Evolutionary conservation across 1,139 yeast genomes (phyloP).

Genomic region (Protomyces inundatus): DNA sequence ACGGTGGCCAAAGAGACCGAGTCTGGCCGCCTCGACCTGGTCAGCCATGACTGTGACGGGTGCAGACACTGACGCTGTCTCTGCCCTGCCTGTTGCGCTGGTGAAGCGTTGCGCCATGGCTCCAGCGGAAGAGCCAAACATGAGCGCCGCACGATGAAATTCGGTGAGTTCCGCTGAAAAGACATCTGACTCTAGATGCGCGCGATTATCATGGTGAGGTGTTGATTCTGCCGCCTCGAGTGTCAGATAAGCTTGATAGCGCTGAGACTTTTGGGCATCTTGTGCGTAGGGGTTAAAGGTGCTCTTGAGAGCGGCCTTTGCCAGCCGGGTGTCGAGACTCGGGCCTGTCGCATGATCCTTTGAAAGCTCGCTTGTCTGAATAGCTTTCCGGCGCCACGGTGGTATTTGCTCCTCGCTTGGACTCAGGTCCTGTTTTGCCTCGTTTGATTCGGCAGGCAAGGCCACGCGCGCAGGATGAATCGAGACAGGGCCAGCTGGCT

Average conservation of each 20-base stretch:
- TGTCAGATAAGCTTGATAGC: constrained; percentile 32
- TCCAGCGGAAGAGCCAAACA: constrained; percentile 36
- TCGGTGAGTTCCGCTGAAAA: constrained; percentile 35
- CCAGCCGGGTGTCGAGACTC: constrained; percentile 28
- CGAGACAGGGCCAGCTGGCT: constrained; percentile 31
- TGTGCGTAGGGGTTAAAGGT: constrained; percentile 33
- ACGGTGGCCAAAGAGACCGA: constrained; percentile 34
- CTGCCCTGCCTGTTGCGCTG: constrained; percentile 12
- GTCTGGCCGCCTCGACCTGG: constrained; percentile 34
- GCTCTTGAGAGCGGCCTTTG: constrained; percentile 32
- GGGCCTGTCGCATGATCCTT: constrained; percentile 27
- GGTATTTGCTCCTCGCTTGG: constrained; percentile 29
- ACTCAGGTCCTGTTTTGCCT: constrained; percentile 27
- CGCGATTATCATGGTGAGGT: constrained; percentile 26
- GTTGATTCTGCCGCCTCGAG: constrained; percentile 27
- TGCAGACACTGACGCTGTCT: not conserved
- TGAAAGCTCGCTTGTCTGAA: too few relatives aligned
- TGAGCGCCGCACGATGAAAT: constrained; percentile 36
- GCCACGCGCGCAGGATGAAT: not conserved
- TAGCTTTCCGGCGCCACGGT: constrained; percentile 7
- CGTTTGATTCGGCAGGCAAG: not conserved
- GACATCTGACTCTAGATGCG: constrained; percentile 25
- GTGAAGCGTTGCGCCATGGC: constrained; percentile 36
- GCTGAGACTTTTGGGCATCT: constrained; percentile 30
- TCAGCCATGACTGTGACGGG: not conserved